phyloP scores from a whole-genome alignment of 1,139 yeast genomes.

The Magnusiomyces clavatus region DNA sequence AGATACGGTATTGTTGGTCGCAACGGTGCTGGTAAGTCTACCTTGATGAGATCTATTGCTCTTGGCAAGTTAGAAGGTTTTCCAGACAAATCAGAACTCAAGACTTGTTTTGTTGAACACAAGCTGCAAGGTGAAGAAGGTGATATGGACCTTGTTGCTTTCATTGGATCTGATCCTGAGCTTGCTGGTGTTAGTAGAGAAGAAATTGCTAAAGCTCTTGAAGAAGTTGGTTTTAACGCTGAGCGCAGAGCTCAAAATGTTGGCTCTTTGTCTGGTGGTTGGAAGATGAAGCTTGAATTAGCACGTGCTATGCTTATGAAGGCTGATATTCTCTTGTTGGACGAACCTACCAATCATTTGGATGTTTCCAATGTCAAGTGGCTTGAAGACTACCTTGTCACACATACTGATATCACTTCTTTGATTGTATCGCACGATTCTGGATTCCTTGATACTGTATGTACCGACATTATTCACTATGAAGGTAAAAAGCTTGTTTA shows the following conservation, averaged over 20 bases:
- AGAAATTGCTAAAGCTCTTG: slow-evolving; percentile 70
- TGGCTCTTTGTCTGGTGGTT: slow-evolving; percentile 69
- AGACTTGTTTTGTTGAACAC: slow-evolving; percentile 96
- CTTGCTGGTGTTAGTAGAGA: slow-evolving; percentile 52
- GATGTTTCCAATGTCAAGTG: slow-evolving; percentile 91
- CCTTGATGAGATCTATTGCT: slow-evolving; percentile 94
- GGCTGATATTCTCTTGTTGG: slow-evolving; percentile 89
- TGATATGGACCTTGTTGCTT: slow-evolving; percentile 76
- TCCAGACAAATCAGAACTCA: slow-evolving; percentile 80
- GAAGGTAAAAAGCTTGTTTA: slow-evolving; percentile 92
- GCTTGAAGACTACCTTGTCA: slow-evolving; percentile 77
- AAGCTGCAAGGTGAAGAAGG: slow-evolving; percentile 94
- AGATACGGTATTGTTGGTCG: slow-evolving; percentile 97
- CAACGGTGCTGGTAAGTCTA: slow-evolving; percentile 98
- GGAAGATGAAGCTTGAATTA: slow-evolving; percentile 89
- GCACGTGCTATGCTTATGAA: slow-evolving; percentile 98
- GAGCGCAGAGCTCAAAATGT: slow-evolving; percentile 85
- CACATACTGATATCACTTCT: slow-evolving; percentile 80
- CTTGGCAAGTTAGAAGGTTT: slow-evolving; percentile 97
- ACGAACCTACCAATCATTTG: slow-evolving; percentile 98
- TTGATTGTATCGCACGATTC: slow-evolving; percentile 97
- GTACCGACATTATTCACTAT: slow-evolving; percentile 95
- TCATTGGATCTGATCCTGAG: slow-evolving; percentile 89
- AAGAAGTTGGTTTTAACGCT: slow-evolving; percentile 83
- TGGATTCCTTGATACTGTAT: slow-evolving; percentile 89